Evolutionary conservation across 2,329 filamentous ascomycete species (phyloP).

Genomic region (Rhexocercosporidium sp.): DNA sequence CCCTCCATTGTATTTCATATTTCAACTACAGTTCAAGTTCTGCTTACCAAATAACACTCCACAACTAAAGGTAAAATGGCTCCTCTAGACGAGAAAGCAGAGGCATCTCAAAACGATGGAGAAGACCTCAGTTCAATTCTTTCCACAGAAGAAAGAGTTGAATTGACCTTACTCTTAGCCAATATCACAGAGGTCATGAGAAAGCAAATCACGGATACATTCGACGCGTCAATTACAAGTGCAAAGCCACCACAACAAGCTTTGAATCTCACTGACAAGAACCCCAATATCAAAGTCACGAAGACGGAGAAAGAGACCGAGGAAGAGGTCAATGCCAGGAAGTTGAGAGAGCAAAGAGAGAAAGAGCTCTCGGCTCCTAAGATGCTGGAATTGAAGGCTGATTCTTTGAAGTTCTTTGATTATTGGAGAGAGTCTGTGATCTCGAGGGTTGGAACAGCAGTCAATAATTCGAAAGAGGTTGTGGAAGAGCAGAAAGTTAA

Average conservation of each 20-base stretch:
- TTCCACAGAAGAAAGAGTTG: constrained; percentile 42
- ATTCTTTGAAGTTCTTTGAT: constrained; percentile 73
- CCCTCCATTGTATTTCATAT: neutral
- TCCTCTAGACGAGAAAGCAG: constrained; percentile 22
- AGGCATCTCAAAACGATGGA: constrained; percentile 27
- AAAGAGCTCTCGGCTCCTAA: constrained; percentile 56
- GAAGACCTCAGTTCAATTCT: constrained; percentile 41
- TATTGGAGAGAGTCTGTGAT: constrained; percentile 79
- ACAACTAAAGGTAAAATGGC: constrained; percentile 28
- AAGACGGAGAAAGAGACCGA: constrained; percentile 40
- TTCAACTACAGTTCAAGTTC: neutral
- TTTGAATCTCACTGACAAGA: constrained; percentile 43
- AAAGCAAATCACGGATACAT: constrained; percentile 56
- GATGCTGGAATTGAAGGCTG: constrained; percentile 70
- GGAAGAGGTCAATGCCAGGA: constrained; percentile 41
- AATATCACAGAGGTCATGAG: constrained; percentile 62
- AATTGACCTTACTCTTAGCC: constrained; percentile 56
- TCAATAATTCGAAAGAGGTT: constrained; percentile 58
- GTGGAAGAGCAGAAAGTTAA: constrained; percentile 39
- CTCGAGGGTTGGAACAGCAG: constrained; percentile 71
- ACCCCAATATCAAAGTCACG: constrained; percentile 43
- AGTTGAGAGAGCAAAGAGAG: constrained; percentile 45
- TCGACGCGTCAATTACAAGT: constrained; percentile 47
- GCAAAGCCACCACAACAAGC: constrained; percentile 38
- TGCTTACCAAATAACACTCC: neutral